Percentiles rank a stretch among this genome's conserved stretches.
phyloP scores from a whole-genome alignment of 140 eudicot species.

The Ambrosia hybrid region DNA sequence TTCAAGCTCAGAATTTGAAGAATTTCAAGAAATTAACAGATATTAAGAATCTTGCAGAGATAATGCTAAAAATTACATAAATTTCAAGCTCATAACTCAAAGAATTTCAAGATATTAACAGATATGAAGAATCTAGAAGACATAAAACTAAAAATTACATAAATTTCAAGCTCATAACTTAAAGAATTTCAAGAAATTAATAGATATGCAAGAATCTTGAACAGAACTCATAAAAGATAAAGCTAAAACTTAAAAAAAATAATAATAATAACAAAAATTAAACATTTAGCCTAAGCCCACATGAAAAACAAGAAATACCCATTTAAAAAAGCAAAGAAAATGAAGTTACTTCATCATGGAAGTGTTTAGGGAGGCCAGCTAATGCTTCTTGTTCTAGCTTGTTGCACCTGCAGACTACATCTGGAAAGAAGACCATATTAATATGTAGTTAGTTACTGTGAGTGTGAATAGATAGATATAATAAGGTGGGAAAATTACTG shows the following conservation, averaged over 20 bases:
- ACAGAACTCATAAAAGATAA: background rate
- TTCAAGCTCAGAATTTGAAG: no score
- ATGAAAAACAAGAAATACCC: background rate
- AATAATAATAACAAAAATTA: no score
- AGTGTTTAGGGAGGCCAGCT: slow-evolving; percentile 64
- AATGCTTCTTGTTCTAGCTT: slow-evolving; percentile 60
- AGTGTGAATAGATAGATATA: no score
- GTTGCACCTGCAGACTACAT: slow-evolving; percentile 48
- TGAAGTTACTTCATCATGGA: slow-evolving; percentile 70
- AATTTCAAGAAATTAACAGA: no score
- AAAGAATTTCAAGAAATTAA: background rate
- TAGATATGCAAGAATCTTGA: background rate
- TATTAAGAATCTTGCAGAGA: no score
- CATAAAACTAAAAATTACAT: background rate
- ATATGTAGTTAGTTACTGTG: no score
- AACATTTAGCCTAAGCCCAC: background rate
- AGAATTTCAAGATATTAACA: slow-evolving; percentile 7
- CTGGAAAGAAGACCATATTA: slow-evolving; percentile 5
- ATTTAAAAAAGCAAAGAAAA: background rate
- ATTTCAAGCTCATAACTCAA: background rate
- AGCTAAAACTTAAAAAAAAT: no score
- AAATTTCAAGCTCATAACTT: background rate
- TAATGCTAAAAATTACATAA: background rate
- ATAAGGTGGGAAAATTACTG: no score
- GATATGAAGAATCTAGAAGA: background rate